Conservation (phyloP, 2,329 filamentous ascomycete genomes). For the Fusarium multiceps region DNA sequence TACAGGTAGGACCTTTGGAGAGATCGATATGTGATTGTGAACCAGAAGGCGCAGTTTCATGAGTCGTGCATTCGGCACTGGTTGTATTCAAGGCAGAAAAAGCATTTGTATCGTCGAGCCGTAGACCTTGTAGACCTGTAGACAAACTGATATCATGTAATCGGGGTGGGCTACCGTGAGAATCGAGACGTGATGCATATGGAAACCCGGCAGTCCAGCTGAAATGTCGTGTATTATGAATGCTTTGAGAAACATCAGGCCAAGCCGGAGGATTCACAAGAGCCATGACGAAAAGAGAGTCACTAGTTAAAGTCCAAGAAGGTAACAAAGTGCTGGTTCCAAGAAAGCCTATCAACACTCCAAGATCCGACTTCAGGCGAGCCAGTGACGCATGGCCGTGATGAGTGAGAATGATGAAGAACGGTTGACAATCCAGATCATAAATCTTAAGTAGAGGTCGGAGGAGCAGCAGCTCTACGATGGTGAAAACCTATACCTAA, state of each 20-base stretch:
- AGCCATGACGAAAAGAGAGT: conserved; percentile 50
- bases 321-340: conserved; percentile 51
- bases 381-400: conserved; percentile 54
- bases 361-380: conserved; percentile 39
- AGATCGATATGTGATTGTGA: conserved; percentile 47
- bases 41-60: conserved; percentile 12
- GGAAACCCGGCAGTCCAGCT: conserved; percentile 49
- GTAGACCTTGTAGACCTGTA: conserved; percentile 37
- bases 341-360: conserved; percentile 58
- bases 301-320: conserved; percentile 49
- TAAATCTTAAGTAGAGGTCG: neutral
- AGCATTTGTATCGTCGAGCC: conserved; percentile 47
- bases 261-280: conserved; percentile 48
- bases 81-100: conserved; percentile 56
- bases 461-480: neutral
- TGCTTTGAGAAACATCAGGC: conserved; percentile 52
- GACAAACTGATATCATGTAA: conserved; percentile 51
- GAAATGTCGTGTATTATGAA: conserved; percentile 54
- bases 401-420: conserved; percentile 50
- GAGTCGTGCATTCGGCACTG: conserved; percentile 19
- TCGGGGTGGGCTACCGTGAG: conserved; percentile 1
- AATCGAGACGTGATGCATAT: conserved; percentile 3
- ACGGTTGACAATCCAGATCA: conserved; percentile 6
- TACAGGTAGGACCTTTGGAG: conserved; percentile 13
- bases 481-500: conserved; percentile 1